Evolutionary conservation across 2,329 filamentous ascomycete genomes (phyloP).

Genomic region (Neurospora sp.): DNA sequence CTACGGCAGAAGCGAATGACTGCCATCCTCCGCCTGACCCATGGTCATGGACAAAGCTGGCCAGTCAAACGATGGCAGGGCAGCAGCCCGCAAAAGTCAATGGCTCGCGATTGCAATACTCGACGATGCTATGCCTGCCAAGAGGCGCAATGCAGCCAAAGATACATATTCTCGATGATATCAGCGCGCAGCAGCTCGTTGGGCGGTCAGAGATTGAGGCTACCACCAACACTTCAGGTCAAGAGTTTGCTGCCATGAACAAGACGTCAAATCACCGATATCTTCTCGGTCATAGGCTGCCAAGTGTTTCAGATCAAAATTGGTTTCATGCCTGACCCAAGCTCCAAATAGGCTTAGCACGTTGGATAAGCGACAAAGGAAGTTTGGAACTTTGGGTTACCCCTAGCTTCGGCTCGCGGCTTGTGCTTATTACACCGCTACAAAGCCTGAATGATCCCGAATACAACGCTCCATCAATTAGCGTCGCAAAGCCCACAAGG

Average conservation of each 20-base stretch:
- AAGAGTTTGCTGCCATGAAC: not conserved
- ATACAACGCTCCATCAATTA: not conserved
- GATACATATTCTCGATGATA: not conserved
- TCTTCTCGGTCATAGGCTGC: conserved; percentile 1
- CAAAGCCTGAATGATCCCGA: not conserved
- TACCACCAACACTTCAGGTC: not conserved
- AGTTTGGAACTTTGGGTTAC: not conserved
- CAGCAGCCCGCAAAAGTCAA: not conserved
- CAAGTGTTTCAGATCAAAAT: conserved; percentile 4
- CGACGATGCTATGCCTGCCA: not conserved
- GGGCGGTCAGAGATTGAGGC: not conserved
- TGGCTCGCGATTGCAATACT: not conserved
- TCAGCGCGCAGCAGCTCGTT: not conserved
- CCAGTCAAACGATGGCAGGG: not conserved
- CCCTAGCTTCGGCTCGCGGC: not conserved
- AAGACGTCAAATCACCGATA: not conserved
- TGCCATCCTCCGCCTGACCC: not conserved
- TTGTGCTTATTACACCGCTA: not conserved
- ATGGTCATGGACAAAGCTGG: not conserved
- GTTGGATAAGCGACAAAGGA: not conserved
- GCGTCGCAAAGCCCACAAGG: not conserved
- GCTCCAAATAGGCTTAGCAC: not conserved
- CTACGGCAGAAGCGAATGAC: not conserved
- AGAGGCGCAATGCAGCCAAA: not conserved
- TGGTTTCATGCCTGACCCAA: conserved; percentile 2